A percentile compares a stretch with the other conserved stretches of the same genome.
Conservation (phyloP, 2,329 filamentous ascomycete genomes). For the Stenocarpella maydis region DNA sequence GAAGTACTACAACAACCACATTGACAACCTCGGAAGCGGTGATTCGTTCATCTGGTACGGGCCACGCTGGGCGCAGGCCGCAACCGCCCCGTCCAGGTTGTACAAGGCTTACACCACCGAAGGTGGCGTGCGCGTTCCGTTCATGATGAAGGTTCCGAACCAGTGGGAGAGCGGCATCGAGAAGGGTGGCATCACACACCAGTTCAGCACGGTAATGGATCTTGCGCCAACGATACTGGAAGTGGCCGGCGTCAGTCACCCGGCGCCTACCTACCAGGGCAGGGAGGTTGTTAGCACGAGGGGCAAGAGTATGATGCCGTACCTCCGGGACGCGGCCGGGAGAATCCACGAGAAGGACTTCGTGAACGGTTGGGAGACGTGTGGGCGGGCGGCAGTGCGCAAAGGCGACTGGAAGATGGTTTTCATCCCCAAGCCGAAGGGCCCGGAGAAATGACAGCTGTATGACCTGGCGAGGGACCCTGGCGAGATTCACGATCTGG, state of each 20-base stretch:
- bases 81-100: conserved; percentile 42
- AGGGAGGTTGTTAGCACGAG: conserved; percentile 46
- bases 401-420: conserved; percentile 51
- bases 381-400: conserved; percentile 45
- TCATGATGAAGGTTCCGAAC: conserved; percentile 47
- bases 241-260: conserved; percentile 58
- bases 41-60: conserved; percentile 67
- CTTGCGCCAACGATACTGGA: conserved; percentile 58
- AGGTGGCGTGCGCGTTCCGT: conserved; percentile 61
- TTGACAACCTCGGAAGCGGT: conserved; percentile 62
- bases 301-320: conserved; percentile 47
- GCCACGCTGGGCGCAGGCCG: conserved; percentile 57
- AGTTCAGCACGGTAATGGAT: conserved; percentile 63
- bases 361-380: conserved; percentile 49
- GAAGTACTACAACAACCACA: conserved; percentile 64
- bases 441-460: conserved; percentile 58
- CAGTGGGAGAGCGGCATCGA: conserved; percentile 39
- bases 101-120: conserved; percentile 51
- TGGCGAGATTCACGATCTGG: conserved; percentile 53
- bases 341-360: conserved; percentile 48
- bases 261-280: conserved; percentile 56
- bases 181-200: conserved; percentile 50
- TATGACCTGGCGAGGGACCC: conserved; percentile 56
- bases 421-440: conserved; percentile 57
- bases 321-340: conserved; percentile 40